A percentile compares a stretch with the other conserved stretches of the same genome.
These are phyloP conservation scores for Maudiozyma pseudohumilis DNA, from an alignment of 805 yeast genomes.

Conservation along the genomic window DNA sequence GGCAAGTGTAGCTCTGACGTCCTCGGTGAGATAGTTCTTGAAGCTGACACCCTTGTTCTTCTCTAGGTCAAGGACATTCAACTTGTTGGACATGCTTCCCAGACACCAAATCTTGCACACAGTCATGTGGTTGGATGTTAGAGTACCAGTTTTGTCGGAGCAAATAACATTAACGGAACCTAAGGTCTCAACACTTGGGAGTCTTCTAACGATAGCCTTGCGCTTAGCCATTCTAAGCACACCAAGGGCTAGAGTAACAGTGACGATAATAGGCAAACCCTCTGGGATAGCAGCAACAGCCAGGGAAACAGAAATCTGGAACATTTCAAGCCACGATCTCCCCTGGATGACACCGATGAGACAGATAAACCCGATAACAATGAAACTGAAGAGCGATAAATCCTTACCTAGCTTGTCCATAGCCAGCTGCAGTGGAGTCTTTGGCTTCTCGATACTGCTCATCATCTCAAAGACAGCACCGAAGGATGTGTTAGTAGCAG, in stretches of 20 bases:
- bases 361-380: slow-evolving; percentile 84
- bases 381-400: slow-evolving; percentile 73
- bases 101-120: slow-evolving; percentile 75
- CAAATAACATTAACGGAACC: slow-evolving; percentile 93
- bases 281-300: slow-evolving; percentile 99
- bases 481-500: slow-evolving; percentile 82
- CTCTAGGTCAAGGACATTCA: slow-evolving; percentile 35
- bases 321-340: slow-evolving; percentile 93
- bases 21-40: slow-evolving; percentile 41
- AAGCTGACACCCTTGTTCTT: slow-evolving; percentile 34
- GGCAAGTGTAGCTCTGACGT: slow-evolving; percentile 46
- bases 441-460: slow-evolving; percentile 91
- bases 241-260: slow-evolving; percentile 94
- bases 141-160: slow-evolving; percentile 84
- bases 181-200: slow-evolving; percentile 91
- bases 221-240: slow-evolving; percentile 93
- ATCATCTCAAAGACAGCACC: slow-evolving; percentile 94
- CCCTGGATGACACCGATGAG: slow-evolving; percentile 86
- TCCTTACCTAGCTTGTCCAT: slow-evolving; percentile 96
- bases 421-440: slow-evolving; percentile 89
- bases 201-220: slow-evolving; percentile 86
- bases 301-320: slow-evolving; percentile 89
- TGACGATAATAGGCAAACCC: slow-evolving; percentile 95
- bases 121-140: slow-evolving; percentile 88
- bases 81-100: slow-evolving; percentile 40